A percentile compares a stretch with the other conserved stretches of the same genome.
Evolutionary conservation across 2,329 filamentous ascomycete genomes (phyloP).

Genomic region (Fusarium sp.): DNA sequence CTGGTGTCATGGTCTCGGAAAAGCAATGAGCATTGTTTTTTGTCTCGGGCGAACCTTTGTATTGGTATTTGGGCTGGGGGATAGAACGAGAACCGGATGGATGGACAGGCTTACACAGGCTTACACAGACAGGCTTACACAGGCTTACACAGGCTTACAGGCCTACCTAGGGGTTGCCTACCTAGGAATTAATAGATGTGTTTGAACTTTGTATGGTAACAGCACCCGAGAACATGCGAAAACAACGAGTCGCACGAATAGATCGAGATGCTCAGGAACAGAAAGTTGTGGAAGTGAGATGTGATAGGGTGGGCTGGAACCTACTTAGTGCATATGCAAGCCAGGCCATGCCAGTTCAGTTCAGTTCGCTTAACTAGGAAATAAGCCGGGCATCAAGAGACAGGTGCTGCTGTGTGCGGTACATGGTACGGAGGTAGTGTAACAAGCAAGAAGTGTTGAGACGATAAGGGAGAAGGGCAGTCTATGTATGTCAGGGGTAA

Average conservation of each 20-base stretch:
- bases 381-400: constrained; percentile 11
- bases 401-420: not conserved
- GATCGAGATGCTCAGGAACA: constrained; percentile 32
- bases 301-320: constrained; percentile 26
- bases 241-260: constrained; percentile 28
- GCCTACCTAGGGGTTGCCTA: not conserved
- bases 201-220: constrained; percentile 22
- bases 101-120: not conserved
- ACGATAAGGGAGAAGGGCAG: not conserved
- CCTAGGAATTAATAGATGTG: constrained; percentile 29
- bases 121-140: not conserved
- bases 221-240: constrained; percentile 27
- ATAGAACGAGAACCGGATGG: constrained; percentile 1
- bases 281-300: constrained; percentile 31
- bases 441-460: not conserved
- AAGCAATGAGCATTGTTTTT: constrained; percentile 42
- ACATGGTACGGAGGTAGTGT: not conserved
- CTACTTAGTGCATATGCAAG: constrained; percentile 18
- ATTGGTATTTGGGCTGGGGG: constrained; percentile 29
- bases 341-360: constrained; percentile 17
- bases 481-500: constrained; percentile 8
- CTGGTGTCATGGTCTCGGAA: constrained; percentile 45
- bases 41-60: constrained; percentile 38
- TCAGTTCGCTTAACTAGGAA: constrained; percentile 12
- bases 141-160: constrained; percentile 2